A percentile compares a stretch with the other conserved stretches of the same genome.
Conservation (phyloP, 1,284 basidiomycete genomes). For the Dichomitus squalens region DNA sequence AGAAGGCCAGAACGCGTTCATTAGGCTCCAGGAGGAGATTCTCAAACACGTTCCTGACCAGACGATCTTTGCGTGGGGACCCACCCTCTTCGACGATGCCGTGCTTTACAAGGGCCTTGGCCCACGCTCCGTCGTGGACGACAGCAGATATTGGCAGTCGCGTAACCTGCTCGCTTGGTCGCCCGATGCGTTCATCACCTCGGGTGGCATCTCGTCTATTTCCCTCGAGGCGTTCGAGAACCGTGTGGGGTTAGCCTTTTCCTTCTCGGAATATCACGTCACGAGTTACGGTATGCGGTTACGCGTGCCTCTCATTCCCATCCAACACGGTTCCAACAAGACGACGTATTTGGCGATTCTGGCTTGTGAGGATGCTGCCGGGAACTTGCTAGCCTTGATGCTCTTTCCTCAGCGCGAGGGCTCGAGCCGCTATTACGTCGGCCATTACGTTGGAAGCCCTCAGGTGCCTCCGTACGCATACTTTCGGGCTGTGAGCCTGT, state of each 20-base stretch:
- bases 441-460: constrained; percentile 19
- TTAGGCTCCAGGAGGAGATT: constrained; percentile 22
- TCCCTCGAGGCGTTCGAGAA: constrained; percentile 12
- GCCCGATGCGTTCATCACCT: constrained; percentile 20
- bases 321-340: constrained; percentile 8
- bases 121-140: constrained; percentile 13
- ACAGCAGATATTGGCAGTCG: constrained; percentile 21
- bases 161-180: constrained; percentile 23
- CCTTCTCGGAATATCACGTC: constrained; percentile 11
- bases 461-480: constrained; percentile 16
- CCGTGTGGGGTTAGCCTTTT: constrained; percentile 6
- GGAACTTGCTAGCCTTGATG: constrained; percentile 13
- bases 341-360: constrained; percentile 19
- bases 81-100: constrained; percentile 12
- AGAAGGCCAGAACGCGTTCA: constrained; percentile 19
- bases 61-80: constrained; percentile 23
- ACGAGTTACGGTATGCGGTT: constrained; percentile 20
- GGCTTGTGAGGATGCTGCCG: constrained; percentile 12
- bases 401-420: constrained; percentile 13
- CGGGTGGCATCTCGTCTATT: constrained; percentile 6
- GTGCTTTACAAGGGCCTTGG: constrained; percentile 10
- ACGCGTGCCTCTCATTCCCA: constrained; percentile 13
- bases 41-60: constrained; percentile 21
- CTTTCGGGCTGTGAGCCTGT: constrained; percentile 14
- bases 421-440: constrained; percentile 15